A percentile compares a stretch with the other conserved stretches of the same genome.
Evolutionary conservation across 83 land plant genomes (phyloP).

Genomic region (Thuja plicata): DNA sequence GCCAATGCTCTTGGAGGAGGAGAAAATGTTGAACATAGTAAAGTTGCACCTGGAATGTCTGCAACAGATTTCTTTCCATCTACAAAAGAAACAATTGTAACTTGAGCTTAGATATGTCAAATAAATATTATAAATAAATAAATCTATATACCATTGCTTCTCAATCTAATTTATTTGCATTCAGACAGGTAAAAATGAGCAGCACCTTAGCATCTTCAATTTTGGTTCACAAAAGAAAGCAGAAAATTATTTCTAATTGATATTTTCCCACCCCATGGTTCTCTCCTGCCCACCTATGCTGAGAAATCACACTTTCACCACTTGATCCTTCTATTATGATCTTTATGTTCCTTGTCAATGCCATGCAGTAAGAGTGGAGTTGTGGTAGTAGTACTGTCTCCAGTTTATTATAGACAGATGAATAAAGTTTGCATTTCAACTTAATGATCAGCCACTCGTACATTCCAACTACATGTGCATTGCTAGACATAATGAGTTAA

Average conservation of each 20-base stretch:
- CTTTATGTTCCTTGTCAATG: not conserved
- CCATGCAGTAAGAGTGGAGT: not conserved
- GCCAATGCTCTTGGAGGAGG: slow-evolving; percentile 22
- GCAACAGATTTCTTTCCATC: slow-evolving; percentile 17
- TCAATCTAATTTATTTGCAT: not conserved
- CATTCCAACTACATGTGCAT: not conserved
- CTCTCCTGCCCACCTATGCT: not conserved
- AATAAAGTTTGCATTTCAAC: not conserved
- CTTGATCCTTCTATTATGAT: not conserved
- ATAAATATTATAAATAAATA: not conserved
- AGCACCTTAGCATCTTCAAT: not conserved
- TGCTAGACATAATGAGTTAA: not conserved
- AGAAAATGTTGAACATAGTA: slow-evolving; percentile 32
- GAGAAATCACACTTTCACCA: not conserved
- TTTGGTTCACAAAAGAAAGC: not conserved
- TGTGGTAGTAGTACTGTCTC: not conserved
- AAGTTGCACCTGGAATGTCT: slow-evolving; percentile 61
- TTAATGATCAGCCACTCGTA: not conserved
- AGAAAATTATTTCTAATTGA: not conserved
- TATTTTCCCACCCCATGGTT: not conserved
- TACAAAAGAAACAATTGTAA: slow-evolving; percentile 16
- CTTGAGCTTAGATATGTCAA: not conserved
- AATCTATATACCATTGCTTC: not conserved
- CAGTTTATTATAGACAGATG: not conserved
- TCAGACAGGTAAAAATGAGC: not conserved